Evolutionary conservation across 2,329 filamentous ascomycete genomes (phyloP).

Genomic region (Claviceps citrina): DNA sequence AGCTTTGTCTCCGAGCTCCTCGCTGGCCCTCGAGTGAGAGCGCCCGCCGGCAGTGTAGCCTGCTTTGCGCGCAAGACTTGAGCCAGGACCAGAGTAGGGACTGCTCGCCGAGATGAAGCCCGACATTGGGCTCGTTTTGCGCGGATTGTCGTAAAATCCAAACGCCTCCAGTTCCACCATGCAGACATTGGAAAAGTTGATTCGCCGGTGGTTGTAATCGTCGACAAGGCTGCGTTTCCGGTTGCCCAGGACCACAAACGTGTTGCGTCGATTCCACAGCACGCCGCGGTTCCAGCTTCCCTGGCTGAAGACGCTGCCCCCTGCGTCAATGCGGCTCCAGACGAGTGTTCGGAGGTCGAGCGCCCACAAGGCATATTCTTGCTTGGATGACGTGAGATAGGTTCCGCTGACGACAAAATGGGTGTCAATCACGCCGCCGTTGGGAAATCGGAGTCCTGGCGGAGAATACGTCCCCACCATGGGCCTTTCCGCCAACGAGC

Average conservation of each 20-base stretch:
- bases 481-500: conserved; percentile 66
- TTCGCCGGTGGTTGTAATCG: conserved; percentile 93
- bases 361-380: conserved; percentile 95
- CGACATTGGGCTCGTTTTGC: conserved; percentile 61
- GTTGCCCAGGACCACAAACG: conserved; percentile 90
- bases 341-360: conserved; percentile 74
- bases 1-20: conserved; percentile 72
- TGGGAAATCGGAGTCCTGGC: conserved; percentile 85
- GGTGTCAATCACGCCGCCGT: conserved; percentile 86
- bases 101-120: conserved; percentile 73
- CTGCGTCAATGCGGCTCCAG: conserved; percentile 92
- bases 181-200: conserved; percentile 94
- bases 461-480: conserved; percentile 82
- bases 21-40: conserved; percentile 58
- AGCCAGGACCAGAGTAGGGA: conserved; percentile 42
- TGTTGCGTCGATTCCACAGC: conserved; percentile 82
- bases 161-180: conserved; percentile 96
- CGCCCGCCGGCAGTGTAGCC: conserved; percentile 60
- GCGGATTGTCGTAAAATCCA: conserved; percentile 90
- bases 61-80: conserved; percentile 43
- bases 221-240: conserved; percentile 87
- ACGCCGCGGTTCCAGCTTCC: conserved; percentile 96
- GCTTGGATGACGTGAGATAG: conserved; percentile 92
- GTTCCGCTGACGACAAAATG: conserved; percentile 96
- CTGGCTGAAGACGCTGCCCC: conserved; percentile 84